Evolutionary conservation across 1,139 yeast genomes (phyloP).

Genomic region (Trichomonascaceae sp.): DNA sequence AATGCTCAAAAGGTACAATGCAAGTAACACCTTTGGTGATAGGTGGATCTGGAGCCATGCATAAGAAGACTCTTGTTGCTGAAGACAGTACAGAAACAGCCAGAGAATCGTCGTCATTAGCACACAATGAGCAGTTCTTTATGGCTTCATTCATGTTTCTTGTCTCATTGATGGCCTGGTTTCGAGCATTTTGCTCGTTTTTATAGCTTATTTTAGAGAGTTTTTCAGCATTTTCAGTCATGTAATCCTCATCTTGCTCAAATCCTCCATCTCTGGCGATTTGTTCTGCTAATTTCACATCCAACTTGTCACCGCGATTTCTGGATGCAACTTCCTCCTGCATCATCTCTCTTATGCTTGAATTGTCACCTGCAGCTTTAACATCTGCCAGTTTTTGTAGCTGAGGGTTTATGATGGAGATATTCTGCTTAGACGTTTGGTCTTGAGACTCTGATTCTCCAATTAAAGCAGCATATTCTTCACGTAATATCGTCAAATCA

Average conservation of each 20-base stretch:
- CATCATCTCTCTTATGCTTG: constrained; percentile 37
- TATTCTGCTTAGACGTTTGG: not conserved
- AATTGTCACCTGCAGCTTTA: constrained; percentile 21
- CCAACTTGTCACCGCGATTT: constrained; percentile 20
- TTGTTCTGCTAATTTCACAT: constrained; percentile 24
- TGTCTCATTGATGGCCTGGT: constrained; percentile 28
- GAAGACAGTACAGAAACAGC: constrained; percentile 28
- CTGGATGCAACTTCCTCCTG: constrained; percentile 34
- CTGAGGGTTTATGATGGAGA: constrained; percentile 10
- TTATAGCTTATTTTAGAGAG: constrained; percentile 28
- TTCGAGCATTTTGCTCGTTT: constrained; percentile 20
- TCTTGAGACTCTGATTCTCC: constrained; percentile 1
- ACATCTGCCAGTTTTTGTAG: constrained; percentile 5
- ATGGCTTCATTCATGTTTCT: constrained; percentile 29
- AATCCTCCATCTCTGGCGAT: constrained; percentile 37
- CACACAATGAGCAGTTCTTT: constrained; percentile 38
- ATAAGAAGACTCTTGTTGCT: constrained; percentile 29
- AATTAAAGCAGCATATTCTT: constrained; percentile 25
- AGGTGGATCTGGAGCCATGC: constrained; percentile 37
- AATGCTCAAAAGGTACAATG: constrained; percentile 42
- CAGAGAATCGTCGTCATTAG: constrained; percentile 26
- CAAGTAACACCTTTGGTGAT: constrained; percentile 32
- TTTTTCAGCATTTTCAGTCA: constrained; percentile 38
- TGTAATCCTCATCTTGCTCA: constrained; percentile 37
- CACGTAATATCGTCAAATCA: constrained; percentile 26